Base-by-base conservation (phyloP, 331 rosid genomes). In the Erythrophleum ivorense region DNA sequence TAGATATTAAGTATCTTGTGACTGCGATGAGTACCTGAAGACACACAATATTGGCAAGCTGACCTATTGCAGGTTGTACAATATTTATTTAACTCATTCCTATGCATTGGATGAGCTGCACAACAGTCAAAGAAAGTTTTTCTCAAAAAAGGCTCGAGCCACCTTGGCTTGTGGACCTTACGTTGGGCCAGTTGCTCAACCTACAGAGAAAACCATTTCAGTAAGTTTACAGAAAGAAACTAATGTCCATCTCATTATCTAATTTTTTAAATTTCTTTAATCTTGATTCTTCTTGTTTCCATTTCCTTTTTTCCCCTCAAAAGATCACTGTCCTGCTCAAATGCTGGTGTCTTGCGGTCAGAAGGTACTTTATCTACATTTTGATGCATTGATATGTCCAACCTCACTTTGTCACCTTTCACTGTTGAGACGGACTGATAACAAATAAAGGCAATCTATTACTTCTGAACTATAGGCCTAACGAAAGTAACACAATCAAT, bases 1-100 rank as follows among this genome's bases (percentile, higher is more conserved):
- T 78, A 84, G 45, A 91, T 52, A 74, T 83, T 71, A 9, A 91
- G 76, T 9, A 81, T 75, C 66, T 60, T 75, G 85, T 91, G 92
- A 34, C 67, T 41, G 4, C 79, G 72, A 78, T 91, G 92, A 41
- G 62, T 16, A 45, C 86, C 90, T 3, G 73, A 45, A 10, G 84
- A 13, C 7, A 79, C 11, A 71, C 92, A 89, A 71, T 81, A 71
- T 38, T 87, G 84, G 80, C 92, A 91, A 79, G 65, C 81, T 38
- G 89, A 45, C 31, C 34, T 7, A 36, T 79, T 21, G 58, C 95
- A 91, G 49, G 82, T 81, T 12, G 80, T 79, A 24, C 95, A 91
- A 38, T 84, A 91, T 21, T 59, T 81, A 13, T 87, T 89, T 14
- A 87, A 54, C 45, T 84, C 88, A 78, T 85, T 87, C 87, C 45